phyloP scores from a whole-genome alignment of 768 basidiomycete species.

The Lactarius pseudohatsudake region DNA sequence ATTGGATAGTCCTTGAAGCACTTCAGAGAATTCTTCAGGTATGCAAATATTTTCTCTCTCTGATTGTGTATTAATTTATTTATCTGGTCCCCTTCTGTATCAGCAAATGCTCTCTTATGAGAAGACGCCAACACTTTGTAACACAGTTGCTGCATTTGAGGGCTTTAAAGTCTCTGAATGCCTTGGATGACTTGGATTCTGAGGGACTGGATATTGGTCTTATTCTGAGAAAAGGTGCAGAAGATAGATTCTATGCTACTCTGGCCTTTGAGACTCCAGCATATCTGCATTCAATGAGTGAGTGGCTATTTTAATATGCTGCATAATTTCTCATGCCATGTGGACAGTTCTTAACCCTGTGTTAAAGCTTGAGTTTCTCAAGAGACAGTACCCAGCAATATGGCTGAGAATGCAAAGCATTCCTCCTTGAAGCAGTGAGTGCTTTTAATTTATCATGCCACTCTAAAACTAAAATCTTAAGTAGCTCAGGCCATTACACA shows the following conservation, averaged over 20 bases:
- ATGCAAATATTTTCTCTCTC: too few relatives aligned
- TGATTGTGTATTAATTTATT: too few relatives aligned
- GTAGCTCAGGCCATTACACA: too few relatives aligned
- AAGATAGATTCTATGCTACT: neutral
- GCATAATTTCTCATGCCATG: neutral
- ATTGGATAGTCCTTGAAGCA: too few relatives aligned
- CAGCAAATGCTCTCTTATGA: too few relatives aligned
- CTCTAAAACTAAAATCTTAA: too few relatives aligned
- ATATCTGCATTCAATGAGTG: neutral
- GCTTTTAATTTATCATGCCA: too few relatives aligned
- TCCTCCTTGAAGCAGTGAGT: neutral
- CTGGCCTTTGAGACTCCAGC: neutral
- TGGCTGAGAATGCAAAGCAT: neutral
- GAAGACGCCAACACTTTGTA: too few relatives aligned
- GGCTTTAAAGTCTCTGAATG: neutral
- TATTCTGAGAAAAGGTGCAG: neutral
- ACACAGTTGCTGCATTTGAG: too few relatives aligned
- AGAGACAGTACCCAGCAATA: neutral
- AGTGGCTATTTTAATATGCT: neutral
- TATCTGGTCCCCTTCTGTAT: too few relatives aligned
- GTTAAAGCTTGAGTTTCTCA: neutral
- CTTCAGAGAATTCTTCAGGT: too few relatives aligned
- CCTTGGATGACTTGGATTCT: rapidly evolving
- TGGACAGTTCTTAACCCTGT: neutral
- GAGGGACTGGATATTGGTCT: neutral